Base-by-base conservation (phyloP, 2,329 filamentous ascomycete genomes). In the Magnaporthiopsis rhizophila region DNA sequence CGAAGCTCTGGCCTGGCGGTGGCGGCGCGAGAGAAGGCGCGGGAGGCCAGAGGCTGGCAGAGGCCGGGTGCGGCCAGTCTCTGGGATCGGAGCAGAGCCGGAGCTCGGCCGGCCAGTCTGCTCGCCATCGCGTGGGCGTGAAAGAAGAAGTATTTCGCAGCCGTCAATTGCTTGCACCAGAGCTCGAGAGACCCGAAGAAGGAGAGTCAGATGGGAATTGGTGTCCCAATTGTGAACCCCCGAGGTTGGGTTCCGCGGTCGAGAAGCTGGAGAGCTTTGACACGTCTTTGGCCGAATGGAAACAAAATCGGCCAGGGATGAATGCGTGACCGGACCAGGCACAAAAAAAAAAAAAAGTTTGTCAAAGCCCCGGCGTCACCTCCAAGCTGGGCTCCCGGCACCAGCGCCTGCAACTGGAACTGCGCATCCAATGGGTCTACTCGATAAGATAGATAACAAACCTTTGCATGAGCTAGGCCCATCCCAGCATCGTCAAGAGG, bases 31-130 rank as follows among this genome's bases (percentile, higher is more conserved):
- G 70, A 69, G 70, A 84, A 76, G 66, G 79, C 71, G 72, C 81
- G 78, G 69, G 76, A 72, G 58, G 78, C 73, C 68, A 79, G 74
- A 67, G 75, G 72, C 68, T 77, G 72, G 65, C 81, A 76, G 62
- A 83, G 69, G 64, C 82, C 80, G 65, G 84, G 36, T 12, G 57
- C 56, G 30, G 36, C 70, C 69, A 81, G 80, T 71, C 80, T 79
- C 71, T 79, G 79, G 74, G 82, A 79, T 74, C 83, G 82, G 75
- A 86, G 79, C 72, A 85, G 74, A 71, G 81, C 79, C 75, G 84
- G 83, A 72, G 83, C 82, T 73, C 83, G 81, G 72, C 83, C 82
- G 71, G 83, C 83, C 75, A 86, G 69, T 58, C 62, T 63, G 62
- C 56, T 63, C 38, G 62, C 56, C 62, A 63, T 63, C 9, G 15